Conservation (phyloP, 2,329 filamentous ascomycete species). For the Xylaria sp. region DNA sequence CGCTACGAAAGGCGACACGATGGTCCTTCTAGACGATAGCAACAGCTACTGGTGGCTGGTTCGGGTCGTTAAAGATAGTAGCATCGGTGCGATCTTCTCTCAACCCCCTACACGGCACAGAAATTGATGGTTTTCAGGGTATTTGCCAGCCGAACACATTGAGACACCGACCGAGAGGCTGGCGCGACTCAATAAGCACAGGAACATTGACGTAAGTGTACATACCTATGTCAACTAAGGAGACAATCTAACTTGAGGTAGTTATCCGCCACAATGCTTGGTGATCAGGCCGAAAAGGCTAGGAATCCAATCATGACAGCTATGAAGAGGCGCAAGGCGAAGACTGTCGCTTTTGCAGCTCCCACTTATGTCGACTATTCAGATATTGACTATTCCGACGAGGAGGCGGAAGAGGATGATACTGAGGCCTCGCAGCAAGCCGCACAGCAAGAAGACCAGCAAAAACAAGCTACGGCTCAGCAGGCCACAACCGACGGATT, state of each 20-base stretch:
- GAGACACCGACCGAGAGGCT: conserved; percentile 96
- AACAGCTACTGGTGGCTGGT: conserved; percentile 99
- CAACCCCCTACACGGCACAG: not conserved
- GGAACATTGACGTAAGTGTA: conserved; percentile 88
- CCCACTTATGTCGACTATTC: conserved; percentile 91
- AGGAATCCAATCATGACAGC: conserved; percentile 86
- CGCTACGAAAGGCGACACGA: conserved; percentile 97
- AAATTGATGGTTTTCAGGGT: conserved; percentile 67
- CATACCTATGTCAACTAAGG: not conserved
- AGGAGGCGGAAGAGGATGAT: conserved; percentile 69
- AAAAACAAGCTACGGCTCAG: conserved; percentile 47
- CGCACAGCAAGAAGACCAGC: conserved; percentile 48
- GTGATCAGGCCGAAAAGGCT: conserved; percentile 76
- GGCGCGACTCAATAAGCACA: conserved; percentile 94
- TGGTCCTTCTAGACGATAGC: conserved; percentile 97
- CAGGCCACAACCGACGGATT: conserved; percentile 49
- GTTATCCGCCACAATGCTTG: conserved; percentile 71
- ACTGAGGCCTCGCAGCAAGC: conserved; percentile 52
- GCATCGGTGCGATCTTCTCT: conserved; percentile 70
- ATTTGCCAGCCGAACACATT: conserved; percentile 96
- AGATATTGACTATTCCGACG: conserved; percentile 86
- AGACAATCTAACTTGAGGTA: conserved; percentile 52
- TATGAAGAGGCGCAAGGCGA: conserved; percentile 82
- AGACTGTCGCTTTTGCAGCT: conserved; percentile 85
- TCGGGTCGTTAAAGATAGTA: conserved; percentile 95